Conservation (phyloP, 192 early-diverging fungal species). For the Rhizoclosmatium globosum region DNA sequence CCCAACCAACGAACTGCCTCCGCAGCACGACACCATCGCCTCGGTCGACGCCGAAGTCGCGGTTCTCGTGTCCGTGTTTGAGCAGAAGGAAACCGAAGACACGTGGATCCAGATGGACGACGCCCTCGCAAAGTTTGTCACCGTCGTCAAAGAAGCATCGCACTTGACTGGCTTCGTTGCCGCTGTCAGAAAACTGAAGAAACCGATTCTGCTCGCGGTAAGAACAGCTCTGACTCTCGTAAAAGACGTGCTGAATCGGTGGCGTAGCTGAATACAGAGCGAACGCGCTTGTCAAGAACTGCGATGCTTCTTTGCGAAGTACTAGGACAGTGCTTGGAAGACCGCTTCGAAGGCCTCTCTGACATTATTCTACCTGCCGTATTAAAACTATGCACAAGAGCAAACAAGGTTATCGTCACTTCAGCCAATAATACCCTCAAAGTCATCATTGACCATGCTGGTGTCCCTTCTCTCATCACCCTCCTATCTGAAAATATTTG, state of each 20-base stretch:
- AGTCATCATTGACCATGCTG: slow-evolving; percentile 66
- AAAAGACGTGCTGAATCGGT: not conserved
- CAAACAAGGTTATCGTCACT: slow-evolving; percentile 79
- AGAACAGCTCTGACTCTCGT: slow-evolving; percentile 13
- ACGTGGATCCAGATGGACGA: slow-evolving; percentile 73
- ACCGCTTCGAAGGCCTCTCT: slow-evolving; percentile 64
- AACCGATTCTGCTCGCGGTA: slow-evolving; percentile 62
- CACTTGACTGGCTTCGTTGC: slow-evolving; percentile 54
- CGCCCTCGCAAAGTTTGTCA: slow-evolving; percentile 58
- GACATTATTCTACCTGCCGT: slow-evolving; percentile 70
- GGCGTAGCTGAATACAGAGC: slow-evolving; percentile 72
- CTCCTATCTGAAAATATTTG: slow-evolving; percentile 62
- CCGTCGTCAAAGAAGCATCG: slow-evolving; percentile 52
- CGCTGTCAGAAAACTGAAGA: slow-evolving; percentile 56
- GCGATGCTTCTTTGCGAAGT: slow-evolving; percentile 70
- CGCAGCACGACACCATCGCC: too few species aligned
- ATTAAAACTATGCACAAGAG: slow-evolving; percentile 71
- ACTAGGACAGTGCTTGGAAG: slow-evolving; percentile 65
- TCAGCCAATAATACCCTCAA: slow-evolving; percentile 68
- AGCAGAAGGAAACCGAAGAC: slow-evolving; percentile 72
- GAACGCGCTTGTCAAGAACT: slow-evolving; percentile 79
- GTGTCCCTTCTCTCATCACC: slow-evolving; percentile 61
- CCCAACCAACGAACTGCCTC: not conserved
- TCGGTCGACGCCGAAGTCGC: slow-evolving; percentile 18
- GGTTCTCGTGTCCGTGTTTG: slow-evolving; percentile 38